phyloP scores from a whole-genome alignment of 305 asterid species.

The Rubia peregrina region DNA sequence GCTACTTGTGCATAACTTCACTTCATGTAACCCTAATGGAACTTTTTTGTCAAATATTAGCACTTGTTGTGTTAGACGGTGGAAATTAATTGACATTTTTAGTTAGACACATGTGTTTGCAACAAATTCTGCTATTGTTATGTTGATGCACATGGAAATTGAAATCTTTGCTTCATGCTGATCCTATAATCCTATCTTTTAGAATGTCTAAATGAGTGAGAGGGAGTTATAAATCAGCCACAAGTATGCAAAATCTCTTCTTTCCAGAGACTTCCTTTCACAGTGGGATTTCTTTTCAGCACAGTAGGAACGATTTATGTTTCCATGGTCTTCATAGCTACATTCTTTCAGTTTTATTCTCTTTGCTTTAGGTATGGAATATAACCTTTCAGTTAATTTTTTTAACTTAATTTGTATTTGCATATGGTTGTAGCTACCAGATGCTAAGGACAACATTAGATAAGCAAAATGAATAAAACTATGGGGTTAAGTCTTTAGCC shows the following conservation, averaged over 20 bases:
- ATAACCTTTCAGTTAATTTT: neutral
- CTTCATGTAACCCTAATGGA: neutral
- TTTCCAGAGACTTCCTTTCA: slow-evolving; percentile 72
- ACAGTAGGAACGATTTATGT: slow-evolving; percentile 71
- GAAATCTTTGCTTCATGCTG: neutral
- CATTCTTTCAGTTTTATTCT: slow-evolving; percentile 69
- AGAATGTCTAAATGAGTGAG: slow-evolving; percentile 74
- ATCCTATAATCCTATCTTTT: slow-evolving; percentile 8
- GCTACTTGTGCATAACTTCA: neutral
- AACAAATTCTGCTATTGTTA: neutral
- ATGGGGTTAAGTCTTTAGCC: neutral
- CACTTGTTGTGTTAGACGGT: neutral
- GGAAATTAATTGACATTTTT: neutral
- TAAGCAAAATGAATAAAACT: neutral
- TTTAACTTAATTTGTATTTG: neutral
- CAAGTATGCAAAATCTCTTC: slow-evolving; percentile 31
- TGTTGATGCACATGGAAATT: neutral
- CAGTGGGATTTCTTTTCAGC: slow-evolving; percentile 64
- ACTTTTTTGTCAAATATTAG: neutral
- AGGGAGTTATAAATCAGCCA: slow-evolving; percentile 63
- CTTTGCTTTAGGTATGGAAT: slow-evolving; percentile 56
- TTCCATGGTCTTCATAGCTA: slow-evolving; percentile 89
- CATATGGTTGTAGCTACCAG: neutral
- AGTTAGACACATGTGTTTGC: slow-evolving; percentile 2
- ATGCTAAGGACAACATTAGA: neutral